A percentile compares a stretch with the other conserved stretches of the same genome.
phyloP scores from a whole-genome alignment of 306 rosid genomes.

The Rubus parviflorus region DNA sequence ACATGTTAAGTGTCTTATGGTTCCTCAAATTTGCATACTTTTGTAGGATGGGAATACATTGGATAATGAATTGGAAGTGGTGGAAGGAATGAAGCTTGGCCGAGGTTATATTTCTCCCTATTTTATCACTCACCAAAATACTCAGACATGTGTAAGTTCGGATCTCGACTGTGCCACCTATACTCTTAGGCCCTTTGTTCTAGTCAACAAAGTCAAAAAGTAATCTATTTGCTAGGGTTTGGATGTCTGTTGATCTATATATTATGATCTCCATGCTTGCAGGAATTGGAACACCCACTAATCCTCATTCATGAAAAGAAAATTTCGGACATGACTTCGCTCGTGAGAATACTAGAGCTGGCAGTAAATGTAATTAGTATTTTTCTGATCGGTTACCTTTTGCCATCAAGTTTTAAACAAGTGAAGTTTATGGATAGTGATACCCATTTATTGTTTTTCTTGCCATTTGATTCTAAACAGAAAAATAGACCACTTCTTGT shows the following conservation, averaged over 20 bases:
- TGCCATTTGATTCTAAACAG: constrained; percentile 43
- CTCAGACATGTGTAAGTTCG: constrained; percentile 85
- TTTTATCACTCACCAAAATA: constrained; percentile 80
- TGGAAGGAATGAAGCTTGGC: constrained; percentile 92
- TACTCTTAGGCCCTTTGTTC: background rate
- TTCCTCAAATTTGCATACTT: constrained; percentile 24
- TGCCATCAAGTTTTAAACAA: background rate
- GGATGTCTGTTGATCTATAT: background rate
- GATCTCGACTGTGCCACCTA: constrained; percentile 13
- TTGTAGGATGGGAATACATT: constrained; percentile 88
- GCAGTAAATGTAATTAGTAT: constrained; percentile 59
- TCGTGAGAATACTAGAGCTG: constrained; percentile 72
- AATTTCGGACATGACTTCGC: constrained; percentile 72
- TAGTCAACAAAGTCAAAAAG: constrained; percentile 3
- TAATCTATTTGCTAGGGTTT: constrained; percentile 11
- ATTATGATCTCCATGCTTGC: constrained; percentile 21
- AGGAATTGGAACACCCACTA: constrained; percentile 90
- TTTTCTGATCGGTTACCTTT: constrained; percentile 20
- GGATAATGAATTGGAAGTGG: constrained; percentile 95
- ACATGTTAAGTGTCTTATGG: background rate
- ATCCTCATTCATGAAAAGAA: constrained; percentile 89
- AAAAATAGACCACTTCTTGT: constrained; percentile 76
- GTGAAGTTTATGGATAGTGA: background rate
- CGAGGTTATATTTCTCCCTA: constrained; percentile 93
- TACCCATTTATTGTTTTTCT: constrained; percentile 25